A percentile compares a stretch with the other conserved stretches of the same genome.
phyloP scores from a whole-genome alignment of 805 yeast species.

The Ogataea salicorniae region DNA sequence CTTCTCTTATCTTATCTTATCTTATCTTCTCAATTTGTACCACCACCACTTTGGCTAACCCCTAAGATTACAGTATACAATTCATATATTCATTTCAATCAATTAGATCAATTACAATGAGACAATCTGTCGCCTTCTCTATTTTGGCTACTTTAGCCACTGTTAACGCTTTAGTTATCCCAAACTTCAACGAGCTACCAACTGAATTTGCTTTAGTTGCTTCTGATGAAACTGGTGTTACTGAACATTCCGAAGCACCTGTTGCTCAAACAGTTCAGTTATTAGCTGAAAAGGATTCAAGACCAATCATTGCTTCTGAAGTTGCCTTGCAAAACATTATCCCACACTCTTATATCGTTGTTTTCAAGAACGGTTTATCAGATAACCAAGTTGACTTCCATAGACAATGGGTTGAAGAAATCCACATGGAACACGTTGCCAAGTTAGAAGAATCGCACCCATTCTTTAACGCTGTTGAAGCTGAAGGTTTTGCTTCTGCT shows the following conservation, averaged over 20 bases:
- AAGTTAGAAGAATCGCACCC: constrained; percentile 18
- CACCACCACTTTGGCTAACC: neutral
- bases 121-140: constrained; percentile 23
- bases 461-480: constrained; percentile 29
- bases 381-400: constrained; percentile 57
- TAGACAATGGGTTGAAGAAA: constrained; percentile 55
- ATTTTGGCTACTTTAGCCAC: constrained; percentile 30
- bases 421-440: constrained; percentile 39
- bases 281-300: constrained; percentile 24
- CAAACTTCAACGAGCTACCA: constrained; percentile 29
- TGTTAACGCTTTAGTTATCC: constrained; percentile 54
- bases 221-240: constrained; percentile 2
- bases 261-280: constrained; percentile 13
- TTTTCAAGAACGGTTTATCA: constrained; percentile 63
- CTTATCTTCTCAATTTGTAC: neutral
- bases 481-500: constrained; percentile 8
- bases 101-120: neutral
- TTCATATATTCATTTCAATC: neutral
- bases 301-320: constrained; percentile 45
- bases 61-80: neutral
- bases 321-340: constrained; percentile 43
- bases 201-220: constrained; percentile 11
- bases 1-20: too few relatives aligned
- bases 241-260: constrained; percentile 10
- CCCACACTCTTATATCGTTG: constrained; percentile 78